phyloP scores from a whole-genome alignment of 1,284 basidiomycete genomes.

The Boletus semigastroideus region DNA sequence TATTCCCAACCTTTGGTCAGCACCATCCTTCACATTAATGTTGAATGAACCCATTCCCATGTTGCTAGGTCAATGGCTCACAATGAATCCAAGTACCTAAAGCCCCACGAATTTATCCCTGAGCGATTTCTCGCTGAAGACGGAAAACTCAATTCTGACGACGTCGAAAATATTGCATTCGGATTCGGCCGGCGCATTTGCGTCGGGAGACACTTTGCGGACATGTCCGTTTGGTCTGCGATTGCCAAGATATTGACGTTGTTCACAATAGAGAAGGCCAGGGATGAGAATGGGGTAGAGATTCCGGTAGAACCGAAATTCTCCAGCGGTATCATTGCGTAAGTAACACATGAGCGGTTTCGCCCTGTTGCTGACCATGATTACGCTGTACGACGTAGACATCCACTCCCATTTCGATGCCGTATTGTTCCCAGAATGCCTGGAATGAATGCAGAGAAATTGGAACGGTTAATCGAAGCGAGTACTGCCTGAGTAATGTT shows the following conservation, averaged over 20 bases:
- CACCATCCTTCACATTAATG: neutral
- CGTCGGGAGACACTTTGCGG: slow-evolving; percentile 19
- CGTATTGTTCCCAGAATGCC: slow-evolving; percentile 2
- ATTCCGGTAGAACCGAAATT: slow-evolving; percentile 19
- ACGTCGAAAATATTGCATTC: slow-evolving; percentile 10
- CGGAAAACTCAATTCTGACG: slow-evolving; percentile 10
- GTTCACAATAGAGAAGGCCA: slow-evolving; percentile 17
- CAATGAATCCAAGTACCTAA: slow-evolving; percentile 19
- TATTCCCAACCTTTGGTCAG: slow-evolving; percentile 24
- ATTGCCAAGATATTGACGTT: slow-evolving; percentile 17
- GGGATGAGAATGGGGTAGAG: slow-evolving; percentile 21
- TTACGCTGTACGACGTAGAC: slow-evolving; percentile 8
- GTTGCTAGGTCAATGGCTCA: slow-evolving; percentile 23
- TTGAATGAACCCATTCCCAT: neutral
- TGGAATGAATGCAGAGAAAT: slow-evolving; percentile 6
- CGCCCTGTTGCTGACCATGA: neutral
- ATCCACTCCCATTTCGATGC: slow-evolving; percentile 22
- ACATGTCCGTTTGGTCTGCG: slow-evolving; percentile 12
- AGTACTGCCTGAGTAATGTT: slow-evolving; percentile 1
- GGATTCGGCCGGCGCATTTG: slow-evolving; percentile 28
- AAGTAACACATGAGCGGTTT: neutral
- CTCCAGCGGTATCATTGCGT: slow-evolving; percentile 13
- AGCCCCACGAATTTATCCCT: slow-evolving; percentile 19
- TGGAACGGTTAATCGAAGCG: slow-evolving; percentile 20
- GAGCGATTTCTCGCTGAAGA: slow-evolving; percentile 26